Base-by-base conservation (phyloP, 2,329 filamentous ascomycete species). In the Paraconiothyrium sp. region DNA sequence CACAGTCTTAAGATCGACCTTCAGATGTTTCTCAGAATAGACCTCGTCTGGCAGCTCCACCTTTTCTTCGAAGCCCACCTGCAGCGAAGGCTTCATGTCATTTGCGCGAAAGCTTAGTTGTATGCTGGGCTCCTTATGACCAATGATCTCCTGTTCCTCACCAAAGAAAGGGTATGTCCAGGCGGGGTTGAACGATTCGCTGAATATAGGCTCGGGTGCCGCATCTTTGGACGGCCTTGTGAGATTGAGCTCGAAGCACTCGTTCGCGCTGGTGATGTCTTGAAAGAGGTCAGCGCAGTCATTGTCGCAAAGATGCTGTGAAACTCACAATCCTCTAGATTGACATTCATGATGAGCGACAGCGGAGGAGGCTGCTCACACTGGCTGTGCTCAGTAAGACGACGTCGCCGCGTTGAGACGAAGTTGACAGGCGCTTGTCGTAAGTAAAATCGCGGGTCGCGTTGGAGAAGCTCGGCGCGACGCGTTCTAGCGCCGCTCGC, bases 141-240 rank as follows among this genome's bases (percentile, higher is more conserved):
- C 94, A 71, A 97, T 94, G 66, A 98, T 94, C 34, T 86, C 87
- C 79, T 99, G 93, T 9, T 95, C 90, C n/a, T 98, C 91, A 72
- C 93, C 93, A 70, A 98, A 97, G 66, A 99, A 91, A 1, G 92
- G 84, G 78, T 98, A 97, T 20, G 94, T 97, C 77, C 94, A 96
- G 73, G 88, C 87, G 0, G 95, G 96, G 63, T 92, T 85, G 78
- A 99, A 98, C 32, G 87, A 68, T 90, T 81, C 35, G 85, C 86
- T 70, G 86, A 87, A 86, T 74, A 66, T 67, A 55, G 64, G 71
- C 61, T 70, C 59, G 11, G 62, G 61, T 60, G 58, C 62, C 39
- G 67, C 51, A 39, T 64, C 57, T 47, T 49, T 63, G 57, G 64
- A 61, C 8, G 73, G 70, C 20, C 78, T 77, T 59, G 73, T 72